Evolutionary conservation across 2,329 filamentous ascomycete species (phyloP), one percentile per base, ranked within the genome.

Genomic region (Trichoderma gracile): DNA sequence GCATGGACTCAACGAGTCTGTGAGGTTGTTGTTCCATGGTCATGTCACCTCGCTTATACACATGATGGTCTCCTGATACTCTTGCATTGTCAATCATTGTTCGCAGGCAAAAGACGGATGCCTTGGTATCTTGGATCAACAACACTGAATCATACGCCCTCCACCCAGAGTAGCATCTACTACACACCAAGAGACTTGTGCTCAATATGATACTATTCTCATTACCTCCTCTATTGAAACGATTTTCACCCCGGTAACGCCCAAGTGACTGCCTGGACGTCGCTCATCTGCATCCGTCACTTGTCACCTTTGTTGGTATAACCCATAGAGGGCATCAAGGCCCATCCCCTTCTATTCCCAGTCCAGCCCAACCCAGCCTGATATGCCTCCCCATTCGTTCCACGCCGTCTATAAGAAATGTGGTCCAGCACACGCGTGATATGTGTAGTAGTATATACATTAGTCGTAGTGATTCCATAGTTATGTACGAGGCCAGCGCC

Each of bases 401-500:
- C 42, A 25, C 21, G 56, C 55, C 21, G 50, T 65, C 63, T 56
- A 65, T 61, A 40, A 30, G 50, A n/a, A n/a, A 65, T 65, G 64
- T 65, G 58, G 45, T 42, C 64, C 64, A 56, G 58, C 64, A 65
- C 64, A 65, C 57, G 42, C 49, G 30, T 46, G 55, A 40, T 47
- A 50, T 50, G 56, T 61, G 27, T 55, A 42, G 33, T 43, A 21
- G 33, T 56, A 66, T 66, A 59, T 66, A 66, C 64, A 66, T 54
- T 65, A 62, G 64, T 65, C 42, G 7, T 65, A 62, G 64, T 63
- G 42, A 8, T 27, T 27, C 25, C 25, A 57, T 42, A 54, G 52
- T 17, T 40, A 17, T 50, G 50, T 65, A 45, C 50, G 23, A 61
- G 61, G 60, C 65, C 52, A n/a, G 33, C 33, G 61, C 56, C 15